phyloP scores from a whole-genome alignment of 2,329 filamentous ascomycete genomes.

The Dothistroma pini region DNA sequence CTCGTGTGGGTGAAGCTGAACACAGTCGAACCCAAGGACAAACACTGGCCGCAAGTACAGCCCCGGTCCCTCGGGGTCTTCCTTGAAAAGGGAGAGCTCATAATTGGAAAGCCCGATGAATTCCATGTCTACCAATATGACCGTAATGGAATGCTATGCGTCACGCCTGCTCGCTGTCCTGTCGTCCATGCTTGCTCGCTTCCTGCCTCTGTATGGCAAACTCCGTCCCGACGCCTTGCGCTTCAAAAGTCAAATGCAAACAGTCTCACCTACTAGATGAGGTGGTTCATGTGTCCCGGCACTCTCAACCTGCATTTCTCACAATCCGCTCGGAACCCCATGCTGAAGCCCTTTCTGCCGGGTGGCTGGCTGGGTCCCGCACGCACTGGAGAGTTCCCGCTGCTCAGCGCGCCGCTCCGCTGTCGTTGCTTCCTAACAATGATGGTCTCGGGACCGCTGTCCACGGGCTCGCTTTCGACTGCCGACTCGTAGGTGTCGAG shows the following conservation, averaged over 20 bases:
- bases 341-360: constrained; percentile 40
- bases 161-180: background rate
- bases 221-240: constrained; percentile 17
- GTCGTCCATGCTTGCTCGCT: constrained; percentile 1
- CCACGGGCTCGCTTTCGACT: constrained; percentile 23
- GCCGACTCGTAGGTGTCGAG: constrained; percentile 15
- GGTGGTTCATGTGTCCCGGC: constrained; percentile 44
- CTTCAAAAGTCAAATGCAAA: constrained; percentile 7
- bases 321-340: constrained; percentile 50
- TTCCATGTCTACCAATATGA: constrained; percentile 1
- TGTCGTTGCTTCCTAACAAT: constrained; percentile 35
- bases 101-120: background rate
- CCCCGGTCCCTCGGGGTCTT: constrained; percentile 7
- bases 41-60: constrained; percentile 7
- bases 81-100: background rate
- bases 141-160: background rate
- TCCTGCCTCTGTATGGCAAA: constrained; percentile 1
- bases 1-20: background rate
- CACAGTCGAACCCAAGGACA: background rate
- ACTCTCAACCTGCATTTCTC: constrained; percentile 47
- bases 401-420: constrained; percentile 36
- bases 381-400: constrained; percentile 27
- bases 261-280: constrained; percentile 1
- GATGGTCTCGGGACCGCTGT: constrained; percentile 22
- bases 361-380: constrained; percentile 8